phyloP scores from a whole-genome alignment of 345 rosid genomes.

The Ceriops tagal region DNA sequence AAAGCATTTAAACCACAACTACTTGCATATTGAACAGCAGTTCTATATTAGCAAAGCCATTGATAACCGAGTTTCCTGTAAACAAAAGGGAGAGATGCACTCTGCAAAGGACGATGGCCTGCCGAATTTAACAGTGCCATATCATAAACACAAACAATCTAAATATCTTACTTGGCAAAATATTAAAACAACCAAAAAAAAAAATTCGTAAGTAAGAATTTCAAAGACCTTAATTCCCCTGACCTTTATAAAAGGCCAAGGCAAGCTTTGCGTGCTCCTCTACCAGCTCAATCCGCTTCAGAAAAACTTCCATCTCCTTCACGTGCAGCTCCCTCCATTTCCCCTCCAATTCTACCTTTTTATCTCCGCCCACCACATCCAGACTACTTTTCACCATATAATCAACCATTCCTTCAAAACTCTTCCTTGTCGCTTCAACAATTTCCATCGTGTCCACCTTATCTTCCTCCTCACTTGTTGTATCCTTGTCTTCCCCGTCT shows the following conservation, averaged over 20 bases:
- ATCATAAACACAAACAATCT: no score
- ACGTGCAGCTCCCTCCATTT: slow-evolving; percentile 28
- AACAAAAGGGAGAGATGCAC: no score
- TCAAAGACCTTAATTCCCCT: background rate
- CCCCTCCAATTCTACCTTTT: slow-evolving; percentile 21
- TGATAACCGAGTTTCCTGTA: no score
- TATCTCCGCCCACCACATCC: slow-evolving; percentile 12
- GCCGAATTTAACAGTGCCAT: no score
- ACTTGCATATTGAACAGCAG: no score
- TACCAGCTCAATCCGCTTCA: slow-evolving; percentile 17
- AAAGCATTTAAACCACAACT: no score
- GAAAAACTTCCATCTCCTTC: slow-evolving; percentile 25
- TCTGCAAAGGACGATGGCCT: no score
- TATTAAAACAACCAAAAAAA: no score
- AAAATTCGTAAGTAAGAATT: no score
- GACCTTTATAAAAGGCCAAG: slow-evolving; percentile 14
- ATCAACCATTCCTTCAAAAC: slow-evolving; percentile 15
- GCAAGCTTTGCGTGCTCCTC: slow-evolving; percentile 17
- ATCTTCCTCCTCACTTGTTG: background rate
- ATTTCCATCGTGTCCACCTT: background rate
- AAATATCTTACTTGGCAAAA: no score
- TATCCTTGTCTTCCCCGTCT: no score
- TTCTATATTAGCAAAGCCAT: no score
- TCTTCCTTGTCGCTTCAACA: background rate
- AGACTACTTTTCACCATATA: slow-evolving; percentile 11